These are phyloP conservation scores for Vinca minor DNA, from an alignment of 257 asterid genomes.

Conservation along the genomic window DNA sequence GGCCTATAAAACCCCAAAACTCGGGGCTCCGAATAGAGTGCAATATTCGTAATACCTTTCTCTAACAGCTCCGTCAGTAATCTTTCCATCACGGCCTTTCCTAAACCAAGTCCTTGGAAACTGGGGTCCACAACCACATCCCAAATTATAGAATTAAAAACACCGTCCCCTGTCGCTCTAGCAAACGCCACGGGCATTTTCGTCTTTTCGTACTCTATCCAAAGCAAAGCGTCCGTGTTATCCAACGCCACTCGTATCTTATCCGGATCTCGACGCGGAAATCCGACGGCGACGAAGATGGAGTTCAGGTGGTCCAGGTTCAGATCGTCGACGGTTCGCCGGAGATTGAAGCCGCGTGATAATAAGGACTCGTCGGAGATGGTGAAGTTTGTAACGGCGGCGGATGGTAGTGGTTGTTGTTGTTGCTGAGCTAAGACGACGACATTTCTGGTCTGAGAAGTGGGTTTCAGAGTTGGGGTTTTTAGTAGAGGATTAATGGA, in stretches of 20 bases:
- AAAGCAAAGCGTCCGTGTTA: slow-evolving; percentile 69
- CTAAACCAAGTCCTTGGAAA: slow-evolving; percentile 81
- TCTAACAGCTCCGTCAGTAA: slow-evolving; percentile 49
- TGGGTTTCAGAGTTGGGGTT: slow-evolving; percentile 21
- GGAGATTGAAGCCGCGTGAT: slow-evolving; percentile 75
- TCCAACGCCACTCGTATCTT: slow-evolving; percentile 76
- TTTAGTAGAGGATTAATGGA: slow-evolving; percentile 22
- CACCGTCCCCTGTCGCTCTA: slow-evolving; percentile 93
- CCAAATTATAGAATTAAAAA: slow-evolving; percentile 86
- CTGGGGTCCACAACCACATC: slow-evolving; percentile 98
- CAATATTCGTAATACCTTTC: slow-evolving; percentile 72
- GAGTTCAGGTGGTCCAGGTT: slow-evolving; percentile 81
- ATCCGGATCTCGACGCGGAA: slow-evolving; percentile 71
- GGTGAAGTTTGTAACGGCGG: slow-evolving; percentile 21
- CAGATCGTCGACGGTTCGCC: slow-evolving; percentile 43
- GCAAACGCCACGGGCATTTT: slow-evolving; percentile 85
- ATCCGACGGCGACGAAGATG: slow-evolving; percentile 77
- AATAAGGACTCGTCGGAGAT: slow-evolving; percentile 52
- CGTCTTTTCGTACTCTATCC: slow-evolving; percentile 69
- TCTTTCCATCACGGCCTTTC: slow-evolving; percentile 94
- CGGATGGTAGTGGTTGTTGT: slow-evolving; percentile 8
- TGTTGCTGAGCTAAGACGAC: slow-evolving; percentile 31
- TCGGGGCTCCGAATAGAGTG: slow-evolving; percentile 92
- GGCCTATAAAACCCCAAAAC: slow-evolving; percentile 89
- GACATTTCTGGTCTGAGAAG: slow-evolving; percentile 26